Conservation (phyloP, 202 grass and related monocot species). For the Brachypodium distachyon region DNA sequence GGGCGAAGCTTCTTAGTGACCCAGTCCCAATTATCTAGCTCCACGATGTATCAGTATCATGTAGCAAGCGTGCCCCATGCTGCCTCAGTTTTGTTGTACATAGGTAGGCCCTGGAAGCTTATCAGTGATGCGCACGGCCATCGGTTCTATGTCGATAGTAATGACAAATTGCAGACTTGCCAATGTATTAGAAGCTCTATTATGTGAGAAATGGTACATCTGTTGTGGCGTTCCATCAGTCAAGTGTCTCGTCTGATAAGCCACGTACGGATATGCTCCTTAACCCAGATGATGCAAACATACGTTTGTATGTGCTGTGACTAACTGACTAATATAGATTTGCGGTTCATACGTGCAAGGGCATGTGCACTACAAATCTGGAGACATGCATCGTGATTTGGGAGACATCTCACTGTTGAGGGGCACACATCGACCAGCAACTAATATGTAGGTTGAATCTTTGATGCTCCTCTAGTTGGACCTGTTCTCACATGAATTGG, state of each 20-base stretch:
- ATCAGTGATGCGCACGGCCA: not conserved
- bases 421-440: not conserved
- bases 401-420: not conserved
- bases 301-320: not conserved
- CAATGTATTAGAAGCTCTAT: not conserved
- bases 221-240: not conserved
- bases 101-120: not conserved
- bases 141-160: not conserved
- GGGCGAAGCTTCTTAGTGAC: not conserved
- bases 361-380: not conserved
- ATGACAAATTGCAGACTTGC: not conserved
- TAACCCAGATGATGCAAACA: not conserved
- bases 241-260: not conserved
- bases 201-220: not conserved
- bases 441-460: not conserved
- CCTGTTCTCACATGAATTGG: not conserved
- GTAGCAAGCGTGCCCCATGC: not conserved
- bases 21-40: not conserved
- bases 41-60: not conserved
- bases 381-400: not conserved
- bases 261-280: no score
- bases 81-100: slow-evolving; percentile 8
- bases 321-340: not conserved
- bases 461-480: not conserved
- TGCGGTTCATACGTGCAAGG: not conserved